A percentile compares a stretch with the other conserved stretches of the same genome.
Conservation (phyloP, 2,329 filamentous ascomycete species). For the Blumeriella jaapii region DNA sequence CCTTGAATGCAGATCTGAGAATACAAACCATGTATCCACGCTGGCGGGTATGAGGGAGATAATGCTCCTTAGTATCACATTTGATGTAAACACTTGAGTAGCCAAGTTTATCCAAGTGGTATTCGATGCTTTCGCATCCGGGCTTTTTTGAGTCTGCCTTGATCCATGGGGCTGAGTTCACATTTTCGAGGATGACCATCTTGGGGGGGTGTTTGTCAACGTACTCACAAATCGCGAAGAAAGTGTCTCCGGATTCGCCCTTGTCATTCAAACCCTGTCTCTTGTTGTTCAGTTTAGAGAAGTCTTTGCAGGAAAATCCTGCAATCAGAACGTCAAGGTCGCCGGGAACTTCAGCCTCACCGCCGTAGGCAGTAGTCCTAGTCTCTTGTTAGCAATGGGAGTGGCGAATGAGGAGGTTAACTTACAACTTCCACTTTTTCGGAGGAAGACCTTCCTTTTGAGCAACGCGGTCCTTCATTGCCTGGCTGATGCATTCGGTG, state of each 20-base stretch:
- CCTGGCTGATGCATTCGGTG: slow-evolving; percentile 32
- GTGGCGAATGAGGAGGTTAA: neutral
- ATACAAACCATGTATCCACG: slow-evolving; percentile 44
- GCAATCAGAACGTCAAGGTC: slow-evolving; percentile 55
- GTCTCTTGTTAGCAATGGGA: slow-evolving; percentile 7
- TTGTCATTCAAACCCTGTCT: slow-evolving; percentile 38
- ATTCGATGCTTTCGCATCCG: slow-evolving; percentile 9
- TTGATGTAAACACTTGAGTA: slow-evolving; percentile 41
- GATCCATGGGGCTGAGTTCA: slow-evolving; percentile 47
- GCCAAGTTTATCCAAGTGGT: slow-evolving; percentile 28
- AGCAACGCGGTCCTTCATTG: neutral
- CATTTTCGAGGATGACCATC: slow-evolving; percentile 64
- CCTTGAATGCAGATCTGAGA: neutral
- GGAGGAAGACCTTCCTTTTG: neutral
- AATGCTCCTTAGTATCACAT: slow-evolving; percentile 60
- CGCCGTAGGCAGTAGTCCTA: slow-evolving; percentile 57
- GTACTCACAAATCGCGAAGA: slow-evolving; percentile 49
- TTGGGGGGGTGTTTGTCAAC: slow-evolving; percentile 42
- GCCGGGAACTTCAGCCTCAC: slow-evolving; percentile 41
- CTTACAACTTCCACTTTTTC: slow-evolving; percentile 10
- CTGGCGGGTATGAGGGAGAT: slow-evolving; percentile 58
- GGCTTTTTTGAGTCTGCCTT: slow-evolving; percentile 18
- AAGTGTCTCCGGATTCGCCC: slow-evolving; percentile 57
- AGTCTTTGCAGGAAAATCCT: slow-evolving; percentile 68
- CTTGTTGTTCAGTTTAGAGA: slow-evolving; percentile 51